A percentile compares a stretch with the other conserved stretches of the same genome.
Evolutionary conservation across 768 basidiomycete species (phyloP).

Genomic region (Fomitopsis pulvina): DNA sequence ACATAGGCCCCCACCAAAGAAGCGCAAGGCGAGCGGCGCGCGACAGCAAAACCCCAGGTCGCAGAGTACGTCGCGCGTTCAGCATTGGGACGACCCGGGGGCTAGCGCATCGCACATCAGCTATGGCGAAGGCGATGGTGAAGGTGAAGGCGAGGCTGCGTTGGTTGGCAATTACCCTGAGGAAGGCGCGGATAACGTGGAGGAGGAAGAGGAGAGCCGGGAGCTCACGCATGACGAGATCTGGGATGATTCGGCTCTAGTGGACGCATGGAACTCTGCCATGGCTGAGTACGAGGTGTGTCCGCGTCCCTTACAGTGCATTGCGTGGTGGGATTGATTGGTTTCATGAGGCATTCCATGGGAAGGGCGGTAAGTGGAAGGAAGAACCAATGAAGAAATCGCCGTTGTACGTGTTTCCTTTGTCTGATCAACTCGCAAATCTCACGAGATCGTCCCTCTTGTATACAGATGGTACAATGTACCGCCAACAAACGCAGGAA

Average conservation of each 20-base stretch:
- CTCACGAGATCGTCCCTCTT: background rate
- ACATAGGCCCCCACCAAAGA: slow-evolving; percentile 39
- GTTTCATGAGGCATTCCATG: slow-evolving; percentile 50
- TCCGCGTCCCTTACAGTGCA: slow-evolving; percentile 1
- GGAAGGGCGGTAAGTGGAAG: slow-evolving; percentile 69
- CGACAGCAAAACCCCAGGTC: slow-evolving; percentile 21
- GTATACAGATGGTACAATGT: slow-evolving; percentile 84
- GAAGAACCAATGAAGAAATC: slow-evolving; percentile 62
- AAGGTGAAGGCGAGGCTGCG: slow-evolving; percentile 8
- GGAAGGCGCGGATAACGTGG: slow-evolving; percentile 27
- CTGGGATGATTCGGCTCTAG: slow-evolving; percentile 82
- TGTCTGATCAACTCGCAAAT: slow-evolving; percentile 2
- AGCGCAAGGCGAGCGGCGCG: slow-evolving; percentile 41
- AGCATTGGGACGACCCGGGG: slow-evolving; percentile 42
- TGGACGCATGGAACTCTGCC: slow-evolving; percentile 82
- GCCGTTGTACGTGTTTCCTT: slow-evolving; percentile 43
- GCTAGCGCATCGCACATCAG: slow-evolving; percentile 18
- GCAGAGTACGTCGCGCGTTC: slow-evolving; percentile 23
- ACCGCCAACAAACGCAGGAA: slow-evolving; percentile 28
- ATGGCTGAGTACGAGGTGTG: slow-evolving; percentile 70
- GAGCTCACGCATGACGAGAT: slow-evolving; percentile 67
- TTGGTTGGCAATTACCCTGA: too few species aligned
- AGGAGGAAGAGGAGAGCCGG: slow-evolving; percentile 48
- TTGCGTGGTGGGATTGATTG: slow-evolving; percentile 1
- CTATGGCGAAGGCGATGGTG: slow-evolving; percentile 23